Base-by-base conservation (phyloP, 768 basidiomycete genomes). In the Leccinum subgranulosum region DNA sequence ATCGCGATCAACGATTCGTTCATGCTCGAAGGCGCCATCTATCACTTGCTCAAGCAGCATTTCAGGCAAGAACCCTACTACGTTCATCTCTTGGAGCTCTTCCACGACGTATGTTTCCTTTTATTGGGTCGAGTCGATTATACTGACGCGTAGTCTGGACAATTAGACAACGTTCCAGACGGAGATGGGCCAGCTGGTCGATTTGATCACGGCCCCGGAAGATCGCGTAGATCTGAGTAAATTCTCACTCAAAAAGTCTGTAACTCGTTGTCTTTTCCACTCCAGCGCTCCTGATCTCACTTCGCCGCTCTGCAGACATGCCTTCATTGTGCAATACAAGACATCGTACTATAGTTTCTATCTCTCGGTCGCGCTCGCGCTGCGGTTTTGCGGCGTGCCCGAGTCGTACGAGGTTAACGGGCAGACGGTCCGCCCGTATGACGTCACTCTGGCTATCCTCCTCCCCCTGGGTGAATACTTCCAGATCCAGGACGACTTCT, bases 331-430 rank as follows among this genome's bases (percentile, higher is more conserved):
- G 53, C 81, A 92, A 60, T 98, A 94, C 85, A 99, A 99, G 77
- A 98, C 96, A 28, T 92, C 96, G 0, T 96, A 83, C 77, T 99
- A 98, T 76, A 97, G 93, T 29, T 98, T 98, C 83, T 97, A 98
- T 77, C 92, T 99, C 62, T 94, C 97, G 49, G 93, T 98, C 61
- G 97, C 96, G 14, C 86, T 94, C 61, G 94, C 94, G 11, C 87
- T 98, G 86, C 83, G 87, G 72, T 78, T 94, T 73, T 82, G 81
- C 64, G 77, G 78, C 51, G 81, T 92, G 53, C 84, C 88, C 12
- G 76, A 76, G 46, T 70, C 76, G 34, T 81, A 84, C 65, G 69
- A 63, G 21, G 63, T 77, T 17, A 60, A 65, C 55, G 77, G 78
- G 52, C 68, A 75, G 62, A 75, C 61, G 28, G 74, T 79, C 11